Evolutionary conservation across 805 yeast genomes (phyloP).

Genomic region (Spencermartinsiella europaea): DNA sequence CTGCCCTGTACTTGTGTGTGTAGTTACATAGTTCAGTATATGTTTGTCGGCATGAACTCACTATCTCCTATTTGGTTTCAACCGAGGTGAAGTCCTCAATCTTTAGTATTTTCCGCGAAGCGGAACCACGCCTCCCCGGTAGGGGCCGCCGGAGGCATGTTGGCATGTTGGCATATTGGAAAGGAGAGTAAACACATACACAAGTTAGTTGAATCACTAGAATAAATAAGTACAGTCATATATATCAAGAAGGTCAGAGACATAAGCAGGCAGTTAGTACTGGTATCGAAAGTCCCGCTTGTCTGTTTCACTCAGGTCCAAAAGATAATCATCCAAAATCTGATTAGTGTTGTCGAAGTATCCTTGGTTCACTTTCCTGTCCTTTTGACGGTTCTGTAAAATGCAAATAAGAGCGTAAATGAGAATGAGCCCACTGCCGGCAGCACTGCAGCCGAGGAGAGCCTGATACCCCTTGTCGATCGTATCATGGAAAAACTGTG

Average conservation of each 20-base stretch:
- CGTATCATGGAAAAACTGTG: slow-evolving; percentile 46
- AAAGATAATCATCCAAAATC: slow-evolving; percentile 7
- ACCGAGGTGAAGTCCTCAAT: no score
- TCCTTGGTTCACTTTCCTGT: slow-evolving; percentile 7
- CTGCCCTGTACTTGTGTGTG: no score
- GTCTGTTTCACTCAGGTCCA: slow-evolving; percentile 11
- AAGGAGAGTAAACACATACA: no score
- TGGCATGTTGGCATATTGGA: no score
- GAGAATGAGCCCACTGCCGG: slow-evolving; percentile 1
- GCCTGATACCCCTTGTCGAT: slow-evolving; percentile 10
- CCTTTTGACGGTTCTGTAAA: slow-evolving; percentile 9
- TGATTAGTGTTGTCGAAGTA: slow-evolving; percentile 6
- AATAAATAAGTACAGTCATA: not conserved
- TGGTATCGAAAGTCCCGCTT: slow-evolving; percentile 12
- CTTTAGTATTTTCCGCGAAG: no score
- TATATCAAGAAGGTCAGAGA: not conserved
- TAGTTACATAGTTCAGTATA: no score
- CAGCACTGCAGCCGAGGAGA: slow-evolving; percentile 9
- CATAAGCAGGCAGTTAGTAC: slow-evolving; percentile 1
- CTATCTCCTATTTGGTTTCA: no score
- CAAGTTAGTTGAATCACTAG: no score
- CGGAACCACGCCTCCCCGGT: no score
- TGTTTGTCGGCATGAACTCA: no score
- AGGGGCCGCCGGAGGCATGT: no score
- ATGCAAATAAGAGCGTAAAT: slow-evolving; percentile 8